These are phyloP conservation scores for Grosmannia clavigera DNA, from an alignment of 2,329 filamentous ascomycete genomes.

Conservation along the genomic window DNA sequence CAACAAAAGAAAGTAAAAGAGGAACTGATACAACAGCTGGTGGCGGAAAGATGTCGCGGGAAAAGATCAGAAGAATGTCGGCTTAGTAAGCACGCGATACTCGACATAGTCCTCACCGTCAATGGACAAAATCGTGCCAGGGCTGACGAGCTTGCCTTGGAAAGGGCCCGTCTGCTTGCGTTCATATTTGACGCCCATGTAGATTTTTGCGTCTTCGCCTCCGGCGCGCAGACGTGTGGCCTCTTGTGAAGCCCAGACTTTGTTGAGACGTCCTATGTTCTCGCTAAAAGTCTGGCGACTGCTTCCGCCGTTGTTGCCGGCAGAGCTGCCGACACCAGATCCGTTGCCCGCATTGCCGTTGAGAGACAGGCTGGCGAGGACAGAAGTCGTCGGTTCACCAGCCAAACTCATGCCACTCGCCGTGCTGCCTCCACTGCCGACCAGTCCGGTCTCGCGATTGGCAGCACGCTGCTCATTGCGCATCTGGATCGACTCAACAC, in stretches of 20 bases:
- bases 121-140: constrained; percentile 49
- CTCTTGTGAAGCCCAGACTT: constrained; percentile 44
- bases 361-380: background rate
- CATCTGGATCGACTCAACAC: constrained; percentile 37
- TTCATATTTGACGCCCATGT: constrained; percentile 49
- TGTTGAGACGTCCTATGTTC: constrained; percentile 39
- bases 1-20: background rate
- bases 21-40: background rate
- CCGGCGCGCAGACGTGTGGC: constrained; percentile 28
- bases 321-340: constrained; percentile 13
- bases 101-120: constrained; percentile 57
- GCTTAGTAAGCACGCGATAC: constrained; percentile 52
- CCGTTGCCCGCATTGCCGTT: constrained; percentile 13
- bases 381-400: background rate
- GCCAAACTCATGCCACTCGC: background rate
- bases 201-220: constrained; percentile 42
- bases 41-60: background rate
- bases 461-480: constrained; percentile 36
- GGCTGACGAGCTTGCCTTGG: constrained; percentile 49
- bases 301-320: constrained; percentile 10
- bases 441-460: constrained; percentile 24
- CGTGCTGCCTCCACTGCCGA: background rate
- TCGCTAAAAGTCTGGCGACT: constrained; percentile 27
- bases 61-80: constrained; percentile 39
- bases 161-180: constrained; percentile 49